Conservation (phyloP, 129 eudicot genomes). For the Oenanthe sinensis region DNA sequence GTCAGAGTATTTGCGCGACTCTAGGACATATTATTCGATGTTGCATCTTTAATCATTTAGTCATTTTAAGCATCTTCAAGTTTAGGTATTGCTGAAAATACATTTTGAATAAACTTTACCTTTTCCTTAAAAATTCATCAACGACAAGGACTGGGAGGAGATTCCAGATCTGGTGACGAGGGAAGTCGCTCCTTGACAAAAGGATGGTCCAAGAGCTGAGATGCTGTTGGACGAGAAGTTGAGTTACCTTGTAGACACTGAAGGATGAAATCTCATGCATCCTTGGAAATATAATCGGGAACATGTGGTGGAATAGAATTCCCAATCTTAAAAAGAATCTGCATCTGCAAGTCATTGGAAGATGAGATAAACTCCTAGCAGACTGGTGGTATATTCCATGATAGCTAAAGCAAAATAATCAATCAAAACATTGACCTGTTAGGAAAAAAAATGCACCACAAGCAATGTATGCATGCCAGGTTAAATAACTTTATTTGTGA, state of each 20-base stretch:
- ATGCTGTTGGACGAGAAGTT: slow-evolving; percentile 58
- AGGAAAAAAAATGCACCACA: too few species aligned
- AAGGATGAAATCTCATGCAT: slow-evolving; percentile 61
- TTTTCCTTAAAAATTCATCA: not conserved
- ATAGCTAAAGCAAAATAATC: not conserved
- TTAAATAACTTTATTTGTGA: too few species aligned
- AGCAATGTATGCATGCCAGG: too few species aligned
- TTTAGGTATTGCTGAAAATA: not conserved
- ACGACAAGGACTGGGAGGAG: slow-evolving; percentile 17
- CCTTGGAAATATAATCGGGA: slow-evolving; percentile 55
- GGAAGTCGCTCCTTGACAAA: slow-evolving; percentile 37
- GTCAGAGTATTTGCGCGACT: not conserved
- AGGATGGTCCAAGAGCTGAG: slow-evolving; percentile 60
- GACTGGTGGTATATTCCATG: not conserved
- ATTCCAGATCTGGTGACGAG: slow-evolving; percentile 20
- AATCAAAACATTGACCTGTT: not conserved
- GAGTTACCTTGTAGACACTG: slow-evolving; percentile 62
- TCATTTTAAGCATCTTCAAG: not conserved
- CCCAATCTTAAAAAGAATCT: slow-evolving; percentile 65
- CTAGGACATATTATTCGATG: too few species aligned
- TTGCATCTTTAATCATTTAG: not conserved
- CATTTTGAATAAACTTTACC: not conserved
- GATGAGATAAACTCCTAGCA: not conserved
- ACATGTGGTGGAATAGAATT: slow-evolving; percentile 52
- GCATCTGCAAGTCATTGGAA: slow-evolving; percentile 39